Conservation (phyloP, 1,284 basidiomycete species). For the Sanghuangporus sanghuang region DNA sequence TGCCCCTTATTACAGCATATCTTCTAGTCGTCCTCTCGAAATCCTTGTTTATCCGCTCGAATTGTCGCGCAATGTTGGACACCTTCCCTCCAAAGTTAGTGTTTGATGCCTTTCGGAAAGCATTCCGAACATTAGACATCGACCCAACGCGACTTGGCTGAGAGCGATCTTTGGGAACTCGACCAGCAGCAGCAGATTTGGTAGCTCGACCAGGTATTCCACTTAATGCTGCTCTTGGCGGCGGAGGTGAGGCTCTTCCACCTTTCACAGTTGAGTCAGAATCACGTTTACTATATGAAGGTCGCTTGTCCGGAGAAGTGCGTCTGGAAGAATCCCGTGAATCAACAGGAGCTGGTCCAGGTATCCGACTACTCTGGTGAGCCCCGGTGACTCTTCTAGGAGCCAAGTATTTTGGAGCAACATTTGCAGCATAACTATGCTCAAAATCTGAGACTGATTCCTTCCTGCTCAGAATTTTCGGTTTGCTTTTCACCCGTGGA, state of each 20-base stretch:
- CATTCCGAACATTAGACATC: constrained; percentile 38
- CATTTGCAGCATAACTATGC: constrained; percentile 84
- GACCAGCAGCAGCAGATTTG: constrained; percentile 3
- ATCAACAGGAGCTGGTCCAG: constrained; percentile 46
- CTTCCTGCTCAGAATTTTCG: constrained; percentile 41
- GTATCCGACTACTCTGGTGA: constrained; percentile 40
- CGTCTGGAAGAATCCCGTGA: constrained; percentile 58
- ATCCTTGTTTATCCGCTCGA: constrained; percentile 67
- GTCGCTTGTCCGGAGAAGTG: constrained; percentile 67
- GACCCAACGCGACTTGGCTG: constrained; percentile 37
- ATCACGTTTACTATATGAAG: constrained; percentile 26
- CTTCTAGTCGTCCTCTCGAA: constrained; percentile 62
- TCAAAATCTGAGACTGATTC: constrained; percentile 81
- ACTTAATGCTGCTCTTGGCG: constrained; percentile 20
- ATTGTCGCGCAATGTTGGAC: constrained; percentile 71
- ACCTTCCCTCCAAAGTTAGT: constrained; percentile 53
- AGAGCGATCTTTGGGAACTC: constrained; percentile 42
- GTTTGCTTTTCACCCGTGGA: constrained; percentile 41
- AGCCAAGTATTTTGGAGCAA: constrained; percentile 65
- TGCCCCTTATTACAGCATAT: constrained; percentile 79
- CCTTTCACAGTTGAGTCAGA: constrained; percentile 33
- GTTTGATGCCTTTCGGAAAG: constrained; percentile 45
- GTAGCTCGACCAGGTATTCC: constrained; percentile 23
- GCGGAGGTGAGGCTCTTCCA: constrained; percentile 40
- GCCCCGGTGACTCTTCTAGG: constrained; percentile 38